These are phyloP conservation scores for Quercus wislizeni DNA, from an alignment of 306 rosid species.

Conservation along the genomic window DNA sequence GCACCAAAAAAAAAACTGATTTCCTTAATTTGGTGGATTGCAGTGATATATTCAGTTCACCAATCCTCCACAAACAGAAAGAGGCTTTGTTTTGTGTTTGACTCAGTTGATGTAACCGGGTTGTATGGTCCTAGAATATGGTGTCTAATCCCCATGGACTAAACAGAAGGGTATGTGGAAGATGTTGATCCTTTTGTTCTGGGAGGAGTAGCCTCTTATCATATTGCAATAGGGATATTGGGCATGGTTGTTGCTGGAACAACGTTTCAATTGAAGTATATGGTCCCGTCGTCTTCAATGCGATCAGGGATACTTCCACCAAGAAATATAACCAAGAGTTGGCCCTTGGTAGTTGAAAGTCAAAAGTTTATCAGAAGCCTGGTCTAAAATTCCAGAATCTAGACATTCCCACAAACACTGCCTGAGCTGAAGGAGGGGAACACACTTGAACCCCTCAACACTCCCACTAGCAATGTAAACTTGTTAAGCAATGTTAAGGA, in stretches of 20 bases:
- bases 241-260: neutral
- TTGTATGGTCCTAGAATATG: neutral
- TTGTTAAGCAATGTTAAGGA: neutral
- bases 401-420: neutral
- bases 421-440: neutral
- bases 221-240: neutral
- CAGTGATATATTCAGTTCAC: neutral
- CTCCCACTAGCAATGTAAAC: neutral
- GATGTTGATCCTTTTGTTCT: neutral
- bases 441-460: neutral
- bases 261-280: neutral
- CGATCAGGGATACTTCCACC: neutral
- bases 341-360: neutral
- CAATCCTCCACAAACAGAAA: neutral
- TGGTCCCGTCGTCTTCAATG: neutral
- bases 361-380: conserved; percentile 1
- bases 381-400: conserved; percentile 3
- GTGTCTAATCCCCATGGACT: neutral
- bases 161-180: neutral
- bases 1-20: neutral
- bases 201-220: neutral
- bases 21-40: neutral
- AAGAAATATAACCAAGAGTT: conserved; percentile 4
- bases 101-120: neutral
- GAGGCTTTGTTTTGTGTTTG: neutral